Evolutionary conservation across 371 early-diverging fungal species (phyloP).

Genomic region (Mucor mucedo): DNA sequence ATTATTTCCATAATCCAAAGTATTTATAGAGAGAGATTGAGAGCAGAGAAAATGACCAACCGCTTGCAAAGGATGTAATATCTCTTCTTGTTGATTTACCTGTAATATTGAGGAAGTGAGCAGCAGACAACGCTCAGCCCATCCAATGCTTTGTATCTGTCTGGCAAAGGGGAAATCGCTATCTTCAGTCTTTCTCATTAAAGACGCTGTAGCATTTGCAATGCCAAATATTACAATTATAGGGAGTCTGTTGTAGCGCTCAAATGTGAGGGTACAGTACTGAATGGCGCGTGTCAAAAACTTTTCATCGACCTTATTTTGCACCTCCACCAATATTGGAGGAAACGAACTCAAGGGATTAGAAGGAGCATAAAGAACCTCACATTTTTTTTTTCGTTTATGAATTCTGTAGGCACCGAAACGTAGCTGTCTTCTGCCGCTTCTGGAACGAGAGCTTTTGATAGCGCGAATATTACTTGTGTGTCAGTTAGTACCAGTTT

Average conservation of each 20-base stretch:
- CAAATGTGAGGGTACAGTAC: slow-evolving; percentile 20
- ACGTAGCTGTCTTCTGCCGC: slow-evolving; percentile 21
- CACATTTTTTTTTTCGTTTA: slow-evolving; percentile 19
- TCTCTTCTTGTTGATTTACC: slow-evolving; percentile 17
- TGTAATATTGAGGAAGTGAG: slow-evolving; percentile 17
- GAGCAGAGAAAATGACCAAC: slow-evolving; percentile 17
- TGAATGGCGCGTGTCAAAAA: slow-evolving; percentile 17
- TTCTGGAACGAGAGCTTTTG: slow-evolving; percentile 21
- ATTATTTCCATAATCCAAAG: slow-evolving; percentile 22
- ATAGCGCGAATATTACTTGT: slow-evolving; percentile 3
- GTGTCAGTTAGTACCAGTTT: slow-evolving; percentile 21
- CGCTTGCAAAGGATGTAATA: slow-evolving; percentile 20
- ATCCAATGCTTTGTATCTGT: slow-evolving; percentile 18
- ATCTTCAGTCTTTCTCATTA: slow-evolving; percentile 13
- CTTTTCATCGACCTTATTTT: slow-evolving; percentile 18
- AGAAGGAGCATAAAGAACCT: slow-evolving; percentile 20
- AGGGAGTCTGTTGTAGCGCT: slow-evolving; percentile 18
- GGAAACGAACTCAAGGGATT: slow-evolving; percentile 22
- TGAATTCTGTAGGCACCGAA: slow-evolving; percentile 19
- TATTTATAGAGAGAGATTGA: slow-evolving; percentile 17
- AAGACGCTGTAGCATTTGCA: slow-evolving; percentile 14
- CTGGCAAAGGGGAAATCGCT: slow-evolving; percentile 20
- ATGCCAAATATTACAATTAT: slow-evolving; percentile 18
- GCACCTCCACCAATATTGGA: slow-evolving; percentile 20
- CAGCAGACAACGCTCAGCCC: slow-evolving; percentile 7